Evolutionary conservation across 768 basidiomycete genomes (phyloP).

Genomic region (Kwoniella dejecticola): DNA sequence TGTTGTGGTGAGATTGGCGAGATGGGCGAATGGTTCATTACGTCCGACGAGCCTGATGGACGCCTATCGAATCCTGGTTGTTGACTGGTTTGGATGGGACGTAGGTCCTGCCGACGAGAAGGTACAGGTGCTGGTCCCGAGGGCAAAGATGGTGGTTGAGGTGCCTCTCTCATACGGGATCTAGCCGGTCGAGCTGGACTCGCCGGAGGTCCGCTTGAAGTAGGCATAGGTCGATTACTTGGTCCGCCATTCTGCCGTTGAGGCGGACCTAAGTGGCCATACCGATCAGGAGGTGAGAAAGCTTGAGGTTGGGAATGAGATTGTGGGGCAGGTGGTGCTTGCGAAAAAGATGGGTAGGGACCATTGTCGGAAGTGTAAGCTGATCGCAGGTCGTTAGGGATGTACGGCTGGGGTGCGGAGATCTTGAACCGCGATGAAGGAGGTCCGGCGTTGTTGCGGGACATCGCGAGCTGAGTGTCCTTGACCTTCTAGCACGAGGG

Average conservation of each 20-base stretch:
- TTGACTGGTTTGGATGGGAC: constrained; percentile 25
- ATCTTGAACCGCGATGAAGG: constrained; percentile 35
- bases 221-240: constrained; percentile 10
- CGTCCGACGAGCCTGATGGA: constrained; percentile 16
- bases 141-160: constrained; percentile 20
- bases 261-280: constrained; percentile 4
- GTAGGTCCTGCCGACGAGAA: constrained; percentile 12
- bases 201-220: constrained; percentile 4
- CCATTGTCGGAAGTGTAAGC: constrained; percentile 20
- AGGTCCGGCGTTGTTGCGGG: constrained; percentile 22
- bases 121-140: constrained; percentile 7
- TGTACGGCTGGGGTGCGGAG: constrained; percentile 36
- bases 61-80: constrained; percentile 22
- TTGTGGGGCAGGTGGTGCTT: constrained; percentile 10
- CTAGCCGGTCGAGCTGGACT: constrained; percentile 43
- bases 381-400: constrained; percentile 12
- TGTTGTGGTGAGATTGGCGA: constrained; percentile 24
- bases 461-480: constrained; percentile 16
- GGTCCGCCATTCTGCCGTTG: constrained; percentile 21
- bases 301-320: constrained; percentile 3
- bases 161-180: constrained; percentile 37
- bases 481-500: neutral
- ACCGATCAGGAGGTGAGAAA: constrained; percentile 10
- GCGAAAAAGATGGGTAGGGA: constrained; percentile 22
- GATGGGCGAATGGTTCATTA: constrained; percentile 27